phyloP scores from a whole-genome alignment of 2,329 filamentous ascomycete species.

The Fusarium sp. region DNA sequence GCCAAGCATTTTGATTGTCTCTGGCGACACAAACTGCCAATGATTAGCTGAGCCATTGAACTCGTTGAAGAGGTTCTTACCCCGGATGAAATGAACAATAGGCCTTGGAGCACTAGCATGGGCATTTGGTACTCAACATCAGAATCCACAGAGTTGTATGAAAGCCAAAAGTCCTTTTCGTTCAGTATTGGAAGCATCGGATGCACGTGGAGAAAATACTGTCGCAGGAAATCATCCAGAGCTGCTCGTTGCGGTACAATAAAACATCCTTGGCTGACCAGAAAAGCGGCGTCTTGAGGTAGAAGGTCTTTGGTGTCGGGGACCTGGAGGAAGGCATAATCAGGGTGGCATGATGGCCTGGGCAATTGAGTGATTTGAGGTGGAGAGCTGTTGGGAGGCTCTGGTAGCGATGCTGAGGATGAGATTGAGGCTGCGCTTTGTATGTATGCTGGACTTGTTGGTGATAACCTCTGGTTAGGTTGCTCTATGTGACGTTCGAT shows the following conservation, averaged over 20 bases:
- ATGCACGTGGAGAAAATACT: slow-evolving; percentile 50
- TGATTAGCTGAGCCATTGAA: not conserved
- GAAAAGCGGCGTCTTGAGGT: slow-evolving; percentile 45
- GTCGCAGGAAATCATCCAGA: slow-evolving; percentile 48
- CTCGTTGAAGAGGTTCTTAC: slow-evolving; percentile 3
- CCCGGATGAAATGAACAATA: slow-evolving; percentile 43
- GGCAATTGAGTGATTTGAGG: not conserved
- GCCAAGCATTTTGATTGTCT: slow-evolving; percentile 38
- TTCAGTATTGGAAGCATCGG: slow-evolving; percentile 48
- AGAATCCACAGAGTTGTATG: slow-evolving; percentile 35
- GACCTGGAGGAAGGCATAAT: slow-evolving; percentile 42
- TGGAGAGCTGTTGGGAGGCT: not conserved
- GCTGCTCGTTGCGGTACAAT: slow-evolving; percentile 40
- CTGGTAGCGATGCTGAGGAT: not conserved
- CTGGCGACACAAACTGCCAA: slow-evolving; percentile 35
- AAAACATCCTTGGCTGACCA: slow-evolving; percentile 47
- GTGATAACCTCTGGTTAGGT: not conserved
- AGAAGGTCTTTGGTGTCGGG: slow-evolving; percentile 40
- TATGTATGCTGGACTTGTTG: not conserved
- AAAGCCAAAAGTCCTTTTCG: slow-evolving; percentile 45
- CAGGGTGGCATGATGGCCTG: slow-evolving; percentile 31
- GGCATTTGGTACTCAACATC: slow-evolving; percentile 33
- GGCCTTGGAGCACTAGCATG: slow-evolving; percentile 42
- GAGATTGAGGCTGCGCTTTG: not conserved
- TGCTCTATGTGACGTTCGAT: not conserved